Base-by-base conservation (phyloP, 139 green algal genomes). In the Tetraselmis chui region DNA sequence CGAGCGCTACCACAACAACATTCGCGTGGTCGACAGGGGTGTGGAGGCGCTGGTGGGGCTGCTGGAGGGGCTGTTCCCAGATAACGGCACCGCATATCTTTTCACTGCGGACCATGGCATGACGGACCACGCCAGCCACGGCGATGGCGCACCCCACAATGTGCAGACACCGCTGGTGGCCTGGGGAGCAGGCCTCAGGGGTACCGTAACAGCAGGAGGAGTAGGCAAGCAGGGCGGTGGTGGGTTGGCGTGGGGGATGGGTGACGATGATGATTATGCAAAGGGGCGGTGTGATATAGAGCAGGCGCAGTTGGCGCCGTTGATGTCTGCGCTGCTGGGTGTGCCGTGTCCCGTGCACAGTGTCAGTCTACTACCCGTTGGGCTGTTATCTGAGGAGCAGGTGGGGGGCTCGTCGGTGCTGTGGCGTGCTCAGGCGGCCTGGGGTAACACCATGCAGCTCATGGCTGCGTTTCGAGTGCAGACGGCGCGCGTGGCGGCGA, bases 31-130 rank as follows among this genome's bases (percentile, higher is more conserved):
- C 59, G 83, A 89, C 59, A 58, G 77, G 2, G 79, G 79, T 23
- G 80, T 86, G 1, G 76, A 59, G 28, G 59, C 75, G 27, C 74
- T 76, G 67, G 80, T 32, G 1, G 76, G 29, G 80, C 31, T 78
- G 75, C 32, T 84, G 75, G 76, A 87, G 81, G 45, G 25, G 22
- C 29, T 79, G 26, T 84, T 81, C 28, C 76, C 80, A 28, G 86
- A 85, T 59, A 74, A 32, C 22, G 25, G 29, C 1, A 89, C 86
- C 2, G 76, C 80, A 1, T 89, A 78, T 31, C 23, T 89, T 1
- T 85, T 89, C 78, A 89, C 86, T 11, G 80, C 83, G 1, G 86
- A 89, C 81, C 86, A 89, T 67, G 86, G 86, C 28, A 89, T 89
- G 86, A 86, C 29, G 24, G 85, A 84, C 78, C 79, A 82, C n/a